A percentile compares a stretch with the other conserved stretches of the same genome.
These are phyloP conservation scores for Vitis hybrid DNA, from an alignment of 177 flowering plant species.

Conservation along the genomic window DNA sequence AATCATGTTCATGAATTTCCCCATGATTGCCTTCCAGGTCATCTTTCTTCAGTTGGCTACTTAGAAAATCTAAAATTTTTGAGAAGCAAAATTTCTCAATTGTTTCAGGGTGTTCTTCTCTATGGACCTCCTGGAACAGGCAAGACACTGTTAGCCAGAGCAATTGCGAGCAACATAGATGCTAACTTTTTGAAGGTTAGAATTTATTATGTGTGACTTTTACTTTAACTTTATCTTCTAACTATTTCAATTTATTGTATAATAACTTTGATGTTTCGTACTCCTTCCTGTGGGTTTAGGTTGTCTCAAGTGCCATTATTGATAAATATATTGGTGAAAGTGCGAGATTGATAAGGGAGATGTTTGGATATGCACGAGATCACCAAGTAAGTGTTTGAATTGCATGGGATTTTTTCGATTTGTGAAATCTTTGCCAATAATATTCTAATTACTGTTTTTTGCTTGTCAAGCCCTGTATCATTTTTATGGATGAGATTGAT, in stretches of 20 bases:
- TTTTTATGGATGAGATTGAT: constrained; percentile 98
- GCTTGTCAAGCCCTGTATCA: constrained; percentile 82
- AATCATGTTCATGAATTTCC: too few relatives aligned
- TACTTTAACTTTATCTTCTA: too few relatives aligned
- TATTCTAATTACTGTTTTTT: background rate
- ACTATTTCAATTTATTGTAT: background rate
- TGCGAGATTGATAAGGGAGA: constrained; percentile 93
- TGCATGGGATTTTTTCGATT: too few relatives aligned
- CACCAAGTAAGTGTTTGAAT: constrained; percentile 65
- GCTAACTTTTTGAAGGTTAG: constrained; percentile 91
- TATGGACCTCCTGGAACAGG: constrained; percentile 98
- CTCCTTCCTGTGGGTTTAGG: constrained; percentile 37
- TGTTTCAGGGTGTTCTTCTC: constrained; percentile 82
- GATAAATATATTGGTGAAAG: constrained; percentile 96
- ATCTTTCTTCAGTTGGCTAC: too few relatives aligned
- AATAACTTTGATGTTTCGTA: background rate
- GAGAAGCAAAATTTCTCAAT: background rate
- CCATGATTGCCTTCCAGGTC: too few relatives aligned
- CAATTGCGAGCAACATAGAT: constrained; percentile 94
- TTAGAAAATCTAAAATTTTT: too few relatives aligned
- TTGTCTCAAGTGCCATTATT: constrained; percentile 93
- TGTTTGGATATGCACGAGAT: constrained; percentile 96
- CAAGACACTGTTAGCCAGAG: constrained; percentile 84
- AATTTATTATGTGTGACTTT: background rate
- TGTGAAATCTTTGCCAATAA: too few relatives aligned